Conservation (phyloP, 768 basidiomycete species). For the Mycena galericulata region DNA sequence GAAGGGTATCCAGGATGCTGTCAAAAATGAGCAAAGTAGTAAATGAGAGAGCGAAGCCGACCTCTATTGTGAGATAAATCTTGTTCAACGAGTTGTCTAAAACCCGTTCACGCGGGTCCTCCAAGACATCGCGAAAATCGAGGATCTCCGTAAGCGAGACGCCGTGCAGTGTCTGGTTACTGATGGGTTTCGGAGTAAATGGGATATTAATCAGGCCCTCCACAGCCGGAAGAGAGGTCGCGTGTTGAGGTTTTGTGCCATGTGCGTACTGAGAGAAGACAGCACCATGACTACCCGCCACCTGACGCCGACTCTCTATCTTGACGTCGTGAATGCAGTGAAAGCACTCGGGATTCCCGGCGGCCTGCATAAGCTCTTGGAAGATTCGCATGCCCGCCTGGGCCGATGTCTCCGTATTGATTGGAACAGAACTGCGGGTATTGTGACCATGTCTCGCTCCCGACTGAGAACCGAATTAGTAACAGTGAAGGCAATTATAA, state of each 20-base stretch:
- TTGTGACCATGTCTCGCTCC: background rate
- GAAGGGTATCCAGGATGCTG: slow-evolving; percentile 31
- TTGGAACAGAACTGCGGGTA: background rate
- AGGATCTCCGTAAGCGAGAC: slow-evolving; percentile 33
- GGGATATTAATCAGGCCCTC: slow-evolving; percentile 30
- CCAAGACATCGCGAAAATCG: slow-evolving; percentile 33
- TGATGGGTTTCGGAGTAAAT: slow-evolving; percentile 26
- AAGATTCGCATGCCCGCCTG: slow-evolving; percentile 19
- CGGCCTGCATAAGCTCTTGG: slow-evolving; percentile 12
- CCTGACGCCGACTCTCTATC: slow-evolving; percentile 28
- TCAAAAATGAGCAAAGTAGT: background rate
- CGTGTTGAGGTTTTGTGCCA: slow-evolving; percentile 25
- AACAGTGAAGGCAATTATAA: background rate
- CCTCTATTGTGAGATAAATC: slow-evolving; percentile 31
- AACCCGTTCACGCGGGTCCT: slow-evolving; percentile 26
- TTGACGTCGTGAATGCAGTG: slow-evolving; percentile 30
- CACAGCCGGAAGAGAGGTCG: slow-evolving; percentile 14
- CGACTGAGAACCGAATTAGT: background rate
- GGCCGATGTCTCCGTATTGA: background rate
- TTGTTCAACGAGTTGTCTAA: slow-evolving; percentile 21
- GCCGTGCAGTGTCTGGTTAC: slow-evolving; percentile 16
- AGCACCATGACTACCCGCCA: slow-evolving; percentile 21
- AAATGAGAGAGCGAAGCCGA: background rate
- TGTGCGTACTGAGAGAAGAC: slow-evolving; percentile 27
- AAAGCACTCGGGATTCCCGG: slow-evolving; percentile 12